These are phyloP conservation scores for Trypanosoma platydactyli DNA, from an alignment of 208 protist species.

Conservation along the genomic window DNA sequence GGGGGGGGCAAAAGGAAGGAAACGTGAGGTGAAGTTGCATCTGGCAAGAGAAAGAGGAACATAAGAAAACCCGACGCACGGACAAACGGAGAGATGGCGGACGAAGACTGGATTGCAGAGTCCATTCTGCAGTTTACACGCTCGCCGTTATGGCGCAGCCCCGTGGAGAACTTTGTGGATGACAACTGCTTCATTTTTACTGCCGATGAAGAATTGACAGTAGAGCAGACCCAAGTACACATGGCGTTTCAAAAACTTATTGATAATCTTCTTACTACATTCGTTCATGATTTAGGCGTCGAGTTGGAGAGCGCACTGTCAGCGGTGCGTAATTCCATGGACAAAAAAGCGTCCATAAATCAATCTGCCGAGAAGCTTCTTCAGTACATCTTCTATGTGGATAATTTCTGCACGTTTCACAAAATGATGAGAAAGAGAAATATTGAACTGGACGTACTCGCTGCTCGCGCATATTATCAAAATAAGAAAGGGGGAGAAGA, in stretches of 20 bases:
- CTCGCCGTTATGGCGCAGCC: slow-evolving; percentile 82
- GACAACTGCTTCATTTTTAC: slow-evolving; percentile 91
- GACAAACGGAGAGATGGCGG: slow-evolving; percentile 17
- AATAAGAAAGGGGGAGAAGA: not conserved
- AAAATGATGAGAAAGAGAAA: slow-evolving; percentile 92
- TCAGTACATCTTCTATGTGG: slow-evolving; percentile 72
- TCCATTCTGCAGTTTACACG: slow-evolving; percentile 81
- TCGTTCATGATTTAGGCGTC: slow-evolving; percentile 81
- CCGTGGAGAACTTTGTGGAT: slow-evolving; percentile 90
- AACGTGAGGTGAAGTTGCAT: not conserved
- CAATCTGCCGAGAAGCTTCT: slow-evolving; percentile 51
- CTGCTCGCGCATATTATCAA: slow-evolving; percentile 41
- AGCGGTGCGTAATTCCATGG: slow-evolving; percentile 40
- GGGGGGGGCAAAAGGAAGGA: not conserved
- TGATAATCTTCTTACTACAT: slow-evolving; percentile 80
- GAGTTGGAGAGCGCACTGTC: slow-evolving; percentile 50
- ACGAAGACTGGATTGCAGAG: slow-evolving; percentile 79
- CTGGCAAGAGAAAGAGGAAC: not conserved
- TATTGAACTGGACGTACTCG: slow-evolving; percentile 88
- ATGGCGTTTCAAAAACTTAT: slow-evolving; percentile 78
- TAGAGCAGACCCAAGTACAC: slow-evolving; percentile 88
- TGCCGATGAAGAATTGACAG: slow-evolving; percentile 85
- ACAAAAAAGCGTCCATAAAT: slow-evolving; percentile 10
- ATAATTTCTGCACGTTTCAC: slow-evolving; percentile 90
- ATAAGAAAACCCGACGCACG: not conserved